Base-by-base conservation (phyloP, 2,329 filamentous ascomycete species). In the Colletotrichum phormii region DNA sequence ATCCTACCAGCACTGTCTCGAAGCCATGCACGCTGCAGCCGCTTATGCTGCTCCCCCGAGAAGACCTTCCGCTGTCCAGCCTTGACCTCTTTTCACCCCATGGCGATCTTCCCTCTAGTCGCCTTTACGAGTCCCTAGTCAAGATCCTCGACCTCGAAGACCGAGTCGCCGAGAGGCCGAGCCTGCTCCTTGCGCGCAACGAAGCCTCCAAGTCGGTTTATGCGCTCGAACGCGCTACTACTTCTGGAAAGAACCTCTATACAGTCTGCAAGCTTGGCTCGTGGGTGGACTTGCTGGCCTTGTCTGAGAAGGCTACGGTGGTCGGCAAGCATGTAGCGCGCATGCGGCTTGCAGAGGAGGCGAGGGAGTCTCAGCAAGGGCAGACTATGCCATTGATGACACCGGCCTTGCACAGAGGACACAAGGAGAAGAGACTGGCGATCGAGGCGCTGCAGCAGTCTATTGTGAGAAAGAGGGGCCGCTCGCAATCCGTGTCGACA, bases 251-350 rank as follows among this genome's bases (percentile, higher is more conserved):
- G n/a, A 87, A 88, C 0, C 84, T 92, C 4, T 95, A 94, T 79
- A 89, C 89, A 12, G 79, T 94, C 31, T 95, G 92, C 80, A 91
- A 89, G 77, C 83, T 97, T 55, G 92, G 90, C 2, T 81, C 84
- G 24, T 94, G 92, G 92, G 86, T 93, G 26, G 88, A 91, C 73
- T 79, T 92, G 64, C 85, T 87, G 46, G 82, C 85, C 7, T 82
- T 95, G 33, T 82, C 82, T 29, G 79, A 81, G 12, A 80, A 85
- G 51, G 89, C 90, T 51, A 89, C 88, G 0, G 86, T 84, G 2
- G 83, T 84, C 15, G 86, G 82, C 73, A 77, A 79, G 67, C 77
- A 80, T 62, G 77, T 81, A 18, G 37, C 29, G 58, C 78, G 81
- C 9, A 74, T 81, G 61, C 75, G 75, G 22, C 71, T 78, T 35